A percentile compares a stretch with the other conserved stretches of the same genome.
Conservation (phyloP, 306 rosid species). For the Lupinus albus region DNA sequence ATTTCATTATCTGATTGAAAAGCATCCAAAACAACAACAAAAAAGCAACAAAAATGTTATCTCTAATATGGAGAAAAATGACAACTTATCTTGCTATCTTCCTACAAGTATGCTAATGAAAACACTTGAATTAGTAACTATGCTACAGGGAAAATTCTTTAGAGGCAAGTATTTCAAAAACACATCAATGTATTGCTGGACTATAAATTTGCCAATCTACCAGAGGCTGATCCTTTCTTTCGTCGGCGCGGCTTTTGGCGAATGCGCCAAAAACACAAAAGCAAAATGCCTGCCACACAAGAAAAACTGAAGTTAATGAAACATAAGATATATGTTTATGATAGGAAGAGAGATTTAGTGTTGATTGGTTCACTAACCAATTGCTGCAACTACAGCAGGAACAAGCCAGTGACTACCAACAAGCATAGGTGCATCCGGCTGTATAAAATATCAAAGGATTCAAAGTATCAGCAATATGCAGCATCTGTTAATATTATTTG, state of each 20-base stretch:
- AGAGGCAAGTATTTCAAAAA: slow-evolving; percentile 40
- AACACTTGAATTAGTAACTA: slow-evolving; percentile 37
- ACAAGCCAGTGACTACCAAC: slow-evolving; percentile 79
- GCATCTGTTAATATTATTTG: background rate
- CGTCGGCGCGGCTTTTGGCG: slow-evolving; percentile 81
- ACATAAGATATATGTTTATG: background rate
- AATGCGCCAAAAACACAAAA: slow-evolving; percentile 81
- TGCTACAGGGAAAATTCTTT: slow-evolving; percentile 41
- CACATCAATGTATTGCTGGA: slow-evolving; percentile 33
- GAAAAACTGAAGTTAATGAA: slow-evolving; percentile 18
- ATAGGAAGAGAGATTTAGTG: slow-evolving; percentile 17
- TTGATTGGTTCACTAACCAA: slow-evolving; percentile 59
- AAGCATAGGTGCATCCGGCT: slow-evolving; percentile 75
- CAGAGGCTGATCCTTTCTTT: slow-evolving; percentile 71
- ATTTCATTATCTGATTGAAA: slow-evolving; percentile 2
- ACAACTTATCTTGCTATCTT: slow-evolving; percentile 41
- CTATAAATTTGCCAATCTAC: slow-evolving; percentile 70
- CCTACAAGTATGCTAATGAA: slow-evolving; percentile 37
- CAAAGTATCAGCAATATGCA: slow-evolving; percentile 38
- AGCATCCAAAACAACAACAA: slow-evolving; percentile 20
- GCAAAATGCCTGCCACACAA: slow-evolving; percentile 56
- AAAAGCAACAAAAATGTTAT: background rate
- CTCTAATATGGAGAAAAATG: slow-evolving; percentile 29
- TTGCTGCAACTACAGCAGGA: slow-evolving; percentile 66
- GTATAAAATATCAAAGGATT: slow-evolving; percentile 44